Percentiles rank a stretch among this genome's conserved stretches.
These are phyloP conservation scores for Verticillium dahliae DNA, from an alignment of 2,329 filamentous ascomycete genomes.

Conservation along the genomic window DNA sequence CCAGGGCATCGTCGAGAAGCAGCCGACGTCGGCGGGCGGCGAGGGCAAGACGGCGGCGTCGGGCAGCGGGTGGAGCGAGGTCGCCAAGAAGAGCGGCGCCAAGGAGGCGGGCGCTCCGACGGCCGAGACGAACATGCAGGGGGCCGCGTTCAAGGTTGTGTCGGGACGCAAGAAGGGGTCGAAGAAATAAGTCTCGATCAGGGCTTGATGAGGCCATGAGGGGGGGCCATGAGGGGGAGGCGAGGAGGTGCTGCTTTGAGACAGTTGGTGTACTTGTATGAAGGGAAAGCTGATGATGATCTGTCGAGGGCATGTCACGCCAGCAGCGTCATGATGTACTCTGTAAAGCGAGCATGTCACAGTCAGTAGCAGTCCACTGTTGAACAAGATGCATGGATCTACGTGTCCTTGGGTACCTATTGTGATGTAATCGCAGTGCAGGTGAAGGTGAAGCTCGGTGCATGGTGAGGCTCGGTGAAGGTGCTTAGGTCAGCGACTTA, in stretches of 20 bases:
- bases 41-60: slow-evolving; percentile 39
- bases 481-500: slow-evolving; percentile 10
- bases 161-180: slow-evolving; percentile 85
- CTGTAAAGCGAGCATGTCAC: neutral
- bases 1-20: slow-evolving; percentile 78
- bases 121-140: slow-evolving; percentile 29
- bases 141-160: slow-evolving; percentile 81
- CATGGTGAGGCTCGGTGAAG: slow-evolving; percentile 1
- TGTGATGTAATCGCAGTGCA: neutral
- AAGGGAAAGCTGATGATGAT: neutral
- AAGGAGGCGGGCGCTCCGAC: slow-evolving; percentile 37
- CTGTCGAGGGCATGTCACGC: neutral
- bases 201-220: no score
- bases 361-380: neutral
- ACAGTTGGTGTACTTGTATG: no score
- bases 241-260: no score
- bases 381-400: neutral
- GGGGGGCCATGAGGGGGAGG: no score
- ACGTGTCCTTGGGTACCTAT: neutral
- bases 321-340: neutral
- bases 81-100: slow-evolving; percentile 80
- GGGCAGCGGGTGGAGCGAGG: slow-evolving; percentile 84
- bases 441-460: neutral
- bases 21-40: slow-evolving; percentile 42
- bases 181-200: slow-evolving; percentile 44